Evolutionary conservation across 805 yeast species (phyloP), one percentile per base, ranked within the genome.

Genomic region (Candida dajiaensis): DNA sequence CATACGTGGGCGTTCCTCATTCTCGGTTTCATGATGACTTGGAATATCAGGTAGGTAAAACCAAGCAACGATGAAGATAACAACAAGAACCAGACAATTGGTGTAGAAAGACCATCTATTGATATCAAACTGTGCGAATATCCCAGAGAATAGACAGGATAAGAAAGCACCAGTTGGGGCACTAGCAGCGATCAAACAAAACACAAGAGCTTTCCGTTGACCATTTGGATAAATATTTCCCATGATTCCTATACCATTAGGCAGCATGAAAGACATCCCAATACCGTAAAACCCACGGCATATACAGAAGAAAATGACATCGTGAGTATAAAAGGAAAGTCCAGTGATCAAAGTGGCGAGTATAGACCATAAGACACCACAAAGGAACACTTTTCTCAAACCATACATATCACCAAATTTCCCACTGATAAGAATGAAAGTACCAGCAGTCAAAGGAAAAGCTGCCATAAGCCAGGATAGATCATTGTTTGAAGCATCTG

Each of bases 371-470:
- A 63, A 41, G 63, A 80, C 80, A 1, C 92, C 89, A 5, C 69
- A 54, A 0, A 79, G 38, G 45, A 81, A 69, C n/a, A 78, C 63
- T 37, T 60, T 65, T 48, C 78, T 80, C 44, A 82, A 68, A 0
- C 94, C 94, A 53, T 77, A 78, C 12, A 84, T 67, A 56, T 85
- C 95, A 29, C 95, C 94, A 40, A 83, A 57, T 42, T 81, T 71
- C 9, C 94, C 94, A 33, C 84, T 74, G 5, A 81, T 68, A 33
- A 85, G 62, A 43, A 85, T 84, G 50, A 85, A 79, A 0, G 92
- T 82, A 12, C 92, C 92, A 6, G 83, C 77, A 0, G 88, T 78
- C 45, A 85, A 64, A 0, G 88, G 80, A 58, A 78, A 83, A 0
- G 87, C 76, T 2, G 89, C 89, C 71, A 80, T 73, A 58, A 80